Conservation (phyloP, 495 filamentous ascomycete species). For the Penicillium manginii region DNA sequence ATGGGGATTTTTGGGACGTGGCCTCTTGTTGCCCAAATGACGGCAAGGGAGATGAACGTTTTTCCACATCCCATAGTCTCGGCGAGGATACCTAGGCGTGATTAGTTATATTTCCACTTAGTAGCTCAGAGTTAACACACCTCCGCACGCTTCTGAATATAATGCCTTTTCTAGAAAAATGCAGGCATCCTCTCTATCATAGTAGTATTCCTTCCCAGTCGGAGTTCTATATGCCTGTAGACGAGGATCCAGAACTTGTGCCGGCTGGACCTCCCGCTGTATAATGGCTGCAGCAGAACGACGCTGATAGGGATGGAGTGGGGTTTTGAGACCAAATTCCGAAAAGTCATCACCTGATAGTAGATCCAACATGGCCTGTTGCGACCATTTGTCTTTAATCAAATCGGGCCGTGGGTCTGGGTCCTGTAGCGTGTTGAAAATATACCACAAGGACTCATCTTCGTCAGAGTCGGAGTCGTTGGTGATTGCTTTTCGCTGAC, state of each 20-base stretch:
- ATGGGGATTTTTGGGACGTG: constrained; percentile 69
- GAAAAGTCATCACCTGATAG: constrained; percentile 44
- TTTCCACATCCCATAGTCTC: constrained; percentile 80
- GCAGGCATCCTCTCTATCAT: constrained; percentile 64
- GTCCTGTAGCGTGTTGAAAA: constrained; percentile 84
- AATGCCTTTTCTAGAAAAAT: constrained; percentile 64
- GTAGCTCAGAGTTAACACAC: constrained; percentile 32
- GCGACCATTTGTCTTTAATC: constrained; percentile 59
- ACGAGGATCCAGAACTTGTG: constrained; percentile 72
- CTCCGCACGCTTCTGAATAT: constrained; percentile 78
- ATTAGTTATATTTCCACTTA: neutral
- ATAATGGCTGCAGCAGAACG: constrained; percentile 85
- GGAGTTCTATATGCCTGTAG: constrained; percentile 62
- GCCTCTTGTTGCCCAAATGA: constrained; percentile 79
- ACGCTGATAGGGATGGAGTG: constrained; percentile 77
- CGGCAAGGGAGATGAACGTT: constrained; percentile 82
- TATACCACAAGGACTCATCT: constrained; percentile 70
- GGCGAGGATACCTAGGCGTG: constrained; percentile 41
- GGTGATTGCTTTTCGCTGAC: constrained; percentile 25
- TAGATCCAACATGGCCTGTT: constrained; percentile 64
- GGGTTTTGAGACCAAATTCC: constrained; percentile 65
- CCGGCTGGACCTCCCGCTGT: constrained; percentile 73
- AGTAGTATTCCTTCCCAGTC: constrained; percentile 67
- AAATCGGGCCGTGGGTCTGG: constrained; percentile 60
- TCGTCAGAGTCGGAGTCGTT: constrained; percentile 31